phyloP scores from a whole-genome alignment of 106 monocot species.

The Triglochin maritima region DNA sequence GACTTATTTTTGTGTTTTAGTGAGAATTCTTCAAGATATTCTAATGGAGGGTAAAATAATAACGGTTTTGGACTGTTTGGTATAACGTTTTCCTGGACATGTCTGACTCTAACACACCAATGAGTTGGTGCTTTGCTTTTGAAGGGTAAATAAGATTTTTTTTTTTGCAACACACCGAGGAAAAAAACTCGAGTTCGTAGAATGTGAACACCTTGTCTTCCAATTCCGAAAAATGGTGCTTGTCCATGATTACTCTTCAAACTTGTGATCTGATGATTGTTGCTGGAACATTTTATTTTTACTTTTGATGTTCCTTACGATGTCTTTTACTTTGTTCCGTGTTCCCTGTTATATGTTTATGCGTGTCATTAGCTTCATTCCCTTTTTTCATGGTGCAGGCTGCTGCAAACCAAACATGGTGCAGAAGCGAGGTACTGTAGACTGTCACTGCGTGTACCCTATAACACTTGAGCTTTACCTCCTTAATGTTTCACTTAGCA shows the following conservation, averaged over 20 bases:
- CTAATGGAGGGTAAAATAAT: too few relatives aligned
- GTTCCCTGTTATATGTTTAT: not conserved
- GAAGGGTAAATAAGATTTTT: too few relatives aligned
- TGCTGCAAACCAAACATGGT: conserved; percentile 84
- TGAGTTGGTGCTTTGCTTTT: too few relatives aligned
- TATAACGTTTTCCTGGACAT: too few relatives aligned
- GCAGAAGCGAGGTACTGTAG: conserved; percentile 40
- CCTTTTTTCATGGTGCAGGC: conserved; percentile 23
- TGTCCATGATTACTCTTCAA: not conserved
- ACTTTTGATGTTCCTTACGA: not conserved
- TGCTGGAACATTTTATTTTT: too few relatives aligned
- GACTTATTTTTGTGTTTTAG: too few relatives aligned
- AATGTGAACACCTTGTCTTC: not conserved
- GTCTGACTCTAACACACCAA: too few relatives aligned
- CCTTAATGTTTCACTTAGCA: conserved; percentile 64
- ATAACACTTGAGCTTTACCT: conserved; percentile 73
- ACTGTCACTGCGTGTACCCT: conserved; percentile 90
- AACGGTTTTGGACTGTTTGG: too few relatives aligned
- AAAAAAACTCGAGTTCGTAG: not conserved
- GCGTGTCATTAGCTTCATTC: not conserved
- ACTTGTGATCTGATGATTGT: not conserved
- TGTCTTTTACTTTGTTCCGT: not conserved
- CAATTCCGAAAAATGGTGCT: not conserved
- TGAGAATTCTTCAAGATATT: too few relatives aligned
- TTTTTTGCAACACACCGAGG: too few relatives aligned